phyloP scores from a whole-genome alignment of 2,329 filamentous ascomycete species.

The Fusarium nematophilum region DNA sequence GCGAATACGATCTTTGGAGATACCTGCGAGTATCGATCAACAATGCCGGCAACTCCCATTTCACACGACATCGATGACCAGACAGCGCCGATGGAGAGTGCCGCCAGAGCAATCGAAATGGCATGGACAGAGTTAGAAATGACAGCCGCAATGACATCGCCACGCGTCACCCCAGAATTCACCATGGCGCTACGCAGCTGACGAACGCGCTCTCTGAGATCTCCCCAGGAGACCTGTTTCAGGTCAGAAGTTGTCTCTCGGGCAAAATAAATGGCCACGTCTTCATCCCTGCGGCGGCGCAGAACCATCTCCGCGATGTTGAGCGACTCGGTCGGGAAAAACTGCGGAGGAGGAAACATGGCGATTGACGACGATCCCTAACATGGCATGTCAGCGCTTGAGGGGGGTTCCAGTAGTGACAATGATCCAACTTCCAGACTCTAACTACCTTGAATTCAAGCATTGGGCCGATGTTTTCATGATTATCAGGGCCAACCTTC shows the following conservation, averaged over 20 bases:
- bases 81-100: slow-evolving; percentile 5
- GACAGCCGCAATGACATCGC: slow-evolving; percentile 13
- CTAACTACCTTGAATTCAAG: no score
- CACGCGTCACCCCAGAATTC: neutral
- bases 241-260: slow-evolving; percentile 6
- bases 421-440: no score
- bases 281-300: neutral
- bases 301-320: slow-evolving; percentile 14
- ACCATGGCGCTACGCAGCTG: neutral
- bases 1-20: slow-evolving; percentile 18
- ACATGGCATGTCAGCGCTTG: no score
- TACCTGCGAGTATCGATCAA: slow-evolving; percentile 16
- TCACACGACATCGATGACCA: slow-evolving; percentile 19
- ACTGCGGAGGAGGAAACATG: slow-evolving; percentile 12
- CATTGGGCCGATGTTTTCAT: no score
- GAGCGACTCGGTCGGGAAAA: slow-evolving; percentile 10
- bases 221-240: slow-evolving; percentile 5
- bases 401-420: no score
- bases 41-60: slow-evolving; percentile 3
- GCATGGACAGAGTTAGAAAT: slow-evolving; percentile 23
- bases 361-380: no score
- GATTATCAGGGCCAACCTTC: slow-evolving; percentile 3
- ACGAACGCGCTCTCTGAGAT: neutral
- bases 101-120: slow-evolving; percentile 9
- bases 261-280: slow-evolving; percentile 9